A percentile compares a stretch with the other conserved stretches of the same genome.
Conservation (phyloP, 192 early-diverging fungal species). For the Lobulomyces angularis region DNA sequence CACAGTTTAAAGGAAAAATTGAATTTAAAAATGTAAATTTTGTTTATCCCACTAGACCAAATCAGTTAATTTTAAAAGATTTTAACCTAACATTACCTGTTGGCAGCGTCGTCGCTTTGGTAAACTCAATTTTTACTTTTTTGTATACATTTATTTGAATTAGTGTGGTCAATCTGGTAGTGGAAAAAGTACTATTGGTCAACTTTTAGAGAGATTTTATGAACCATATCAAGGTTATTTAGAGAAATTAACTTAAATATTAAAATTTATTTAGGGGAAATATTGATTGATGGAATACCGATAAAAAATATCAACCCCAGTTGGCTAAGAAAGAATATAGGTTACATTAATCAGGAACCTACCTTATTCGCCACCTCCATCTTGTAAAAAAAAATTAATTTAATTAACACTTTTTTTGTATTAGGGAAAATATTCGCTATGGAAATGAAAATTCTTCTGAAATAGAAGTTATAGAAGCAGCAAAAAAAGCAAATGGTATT, state of each 20-base stretch:
- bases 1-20: constrained; percentile 15
- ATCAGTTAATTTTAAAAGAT: constrained; percentile 12
- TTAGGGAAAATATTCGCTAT: constrained; percentile 7
- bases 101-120: constrained; percentile 22
- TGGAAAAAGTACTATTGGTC: constrained; percentile 24
- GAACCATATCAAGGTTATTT: constrained; percentile 11
- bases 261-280: too few species aligned
- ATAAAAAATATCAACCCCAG: constrained; percentile 14
- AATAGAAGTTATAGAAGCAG: constrained; percentile 16
- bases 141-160: too few species aligned
- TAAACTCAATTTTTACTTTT: too few species aligned
- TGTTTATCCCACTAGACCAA: constrained; percentile 23
- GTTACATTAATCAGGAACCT: constrained; percentile 29
- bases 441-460: constrained; percentile 10
- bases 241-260: too few species aligned
- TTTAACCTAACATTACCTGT: constrained; percentile 16
- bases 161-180: constrained; percentile 18
- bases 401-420: neutral
- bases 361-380: constrained; percentile 22
- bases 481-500: constrained; percentile 7
- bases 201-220: constrained; percentile 29
- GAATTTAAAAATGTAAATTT: constrained; percentile 26
- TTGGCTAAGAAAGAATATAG: constrained; percentile 23
- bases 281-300: constrained; percentile 22
- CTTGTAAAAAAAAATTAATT: constrained; percentile 11